Conservation (phyloP, 2,329 filamentous ascomycete species). For the Cryphonectria carpinicola region DNA sequence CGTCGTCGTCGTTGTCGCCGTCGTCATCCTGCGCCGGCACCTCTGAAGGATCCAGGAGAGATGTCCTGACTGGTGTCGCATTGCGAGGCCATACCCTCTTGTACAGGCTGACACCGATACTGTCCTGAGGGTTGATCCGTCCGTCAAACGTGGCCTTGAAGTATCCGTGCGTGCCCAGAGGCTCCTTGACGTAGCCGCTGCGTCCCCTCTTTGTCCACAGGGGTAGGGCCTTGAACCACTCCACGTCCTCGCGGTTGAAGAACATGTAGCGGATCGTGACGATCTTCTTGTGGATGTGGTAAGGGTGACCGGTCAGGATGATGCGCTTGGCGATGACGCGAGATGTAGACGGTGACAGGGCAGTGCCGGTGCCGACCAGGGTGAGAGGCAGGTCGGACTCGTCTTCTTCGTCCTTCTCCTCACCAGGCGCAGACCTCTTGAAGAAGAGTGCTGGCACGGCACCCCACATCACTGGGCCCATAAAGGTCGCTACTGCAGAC, state of each 20-base stretch:
- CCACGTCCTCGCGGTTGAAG: conserved; percentile 93
- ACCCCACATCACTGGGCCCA: conserved; percentile 91
- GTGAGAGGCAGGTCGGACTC: conserved; percentile 59
- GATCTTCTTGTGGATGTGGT: conserved; percentile 97
- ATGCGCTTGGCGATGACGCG: conserved; percentile 92
- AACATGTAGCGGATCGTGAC: conserved; percentile 99
- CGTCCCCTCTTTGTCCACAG: conserved; percentile 91
- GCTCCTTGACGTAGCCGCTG: conserved; percentile 91
- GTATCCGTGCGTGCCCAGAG: conserved; percentile 96
- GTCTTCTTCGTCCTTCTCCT: conserved; percentile 47
- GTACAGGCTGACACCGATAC: conserved; percentile 86
- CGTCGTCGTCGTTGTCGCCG: conserved; percentile 30
- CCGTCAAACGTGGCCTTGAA: conserved; percentile 99
- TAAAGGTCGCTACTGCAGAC: conserved; percentile 86
- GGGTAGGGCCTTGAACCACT: conserved; percentile 96
- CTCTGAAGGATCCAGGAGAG: conserved; percentile 43
- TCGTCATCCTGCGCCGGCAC: conserved; percentile 26
- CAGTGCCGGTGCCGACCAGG: conserved; percentile 85
- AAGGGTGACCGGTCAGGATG: conserved; percentile 92
- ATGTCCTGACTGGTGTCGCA: conserved; percentile 54
- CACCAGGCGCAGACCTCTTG: conserved; percentile 58
- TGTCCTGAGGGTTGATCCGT: conserved; percentile 93
- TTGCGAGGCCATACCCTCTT: conserved; percentile 82
- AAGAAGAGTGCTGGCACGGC: conserved; percentile 90
- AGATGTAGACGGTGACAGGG: conserved; percentile 73